Conservation (phyloP, 148 eudicot genomes). For the Agrostemma githago region DNA sequence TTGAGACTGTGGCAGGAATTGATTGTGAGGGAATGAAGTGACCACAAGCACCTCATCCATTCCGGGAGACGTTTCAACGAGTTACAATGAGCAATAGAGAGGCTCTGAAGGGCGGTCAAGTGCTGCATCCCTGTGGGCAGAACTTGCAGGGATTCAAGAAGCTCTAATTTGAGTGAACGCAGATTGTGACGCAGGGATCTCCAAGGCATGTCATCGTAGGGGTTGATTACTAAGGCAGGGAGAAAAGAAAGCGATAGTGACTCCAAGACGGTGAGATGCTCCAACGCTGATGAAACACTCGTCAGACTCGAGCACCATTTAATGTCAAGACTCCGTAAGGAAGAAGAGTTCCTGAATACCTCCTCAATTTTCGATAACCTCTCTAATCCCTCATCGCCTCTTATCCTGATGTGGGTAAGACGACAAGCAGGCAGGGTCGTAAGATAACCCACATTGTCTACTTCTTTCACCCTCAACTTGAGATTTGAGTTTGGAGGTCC, state of each 20-base stretch:
- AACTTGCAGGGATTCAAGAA: neutral
- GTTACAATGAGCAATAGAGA: neutral
- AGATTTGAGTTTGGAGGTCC: neutral
- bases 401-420: neutral
- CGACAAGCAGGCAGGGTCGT: neutral
- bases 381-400: neutral
- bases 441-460: neutral
- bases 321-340: constrained; percentile 3
- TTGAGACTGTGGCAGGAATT: neutral
- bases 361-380: constrained; percentile 10
- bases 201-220: constrained; percentile 13
- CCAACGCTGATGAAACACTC: constrained; percentile 5
- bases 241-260: neutral
- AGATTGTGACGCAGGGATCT: constrained; percentile 7
- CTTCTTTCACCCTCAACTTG: neutral
- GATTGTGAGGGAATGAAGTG: constrained; percentile 14
- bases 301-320: neutral
- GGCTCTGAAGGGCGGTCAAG: constrained; percentile 20
- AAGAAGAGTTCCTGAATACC: constrained; percentile 11
- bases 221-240: neutral
- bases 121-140: constrained; percentile 15
- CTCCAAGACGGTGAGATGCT: constrained; percentile 24
- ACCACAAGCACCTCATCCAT: constrained; percentile 22
- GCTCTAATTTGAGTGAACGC: neutral
- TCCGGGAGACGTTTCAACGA: constrained; percentile 7